Conservation (phyloP, 352 stramenopile species). For the Globisporangium iwayamae region DNA sequence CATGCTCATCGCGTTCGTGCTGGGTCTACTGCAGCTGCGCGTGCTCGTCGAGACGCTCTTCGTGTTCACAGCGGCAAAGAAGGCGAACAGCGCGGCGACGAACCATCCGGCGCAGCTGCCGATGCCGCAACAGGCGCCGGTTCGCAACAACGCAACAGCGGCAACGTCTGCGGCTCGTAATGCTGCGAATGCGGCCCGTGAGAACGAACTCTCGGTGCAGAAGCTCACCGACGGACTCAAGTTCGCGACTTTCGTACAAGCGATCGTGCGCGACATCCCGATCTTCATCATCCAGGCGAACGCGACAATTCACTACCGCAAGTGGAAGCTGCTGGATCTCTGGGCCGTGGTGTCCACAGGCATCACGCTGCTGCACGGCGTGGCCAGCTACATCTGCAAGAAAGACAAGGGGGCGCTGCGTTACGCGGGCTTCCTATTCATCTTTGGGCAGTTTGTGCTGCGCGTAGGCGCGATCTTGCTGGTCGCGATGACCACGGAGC, state of each 20-base stretch:
- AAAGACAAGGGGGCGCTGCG: slow-evolving; percentile 29
- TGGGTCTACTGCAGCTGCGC: slow-evolving; percentile 62
- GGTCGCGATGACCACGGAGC: slow-evolving; percentile 58
- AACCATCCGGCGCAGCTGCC: slow-evolving; percentile 11
- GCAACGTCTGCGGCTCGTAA: slow-evolving; percentile 3
- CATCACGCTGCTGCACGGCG: slow-evolving; percentile 44
- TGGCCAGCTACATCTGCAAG: slow-evolving; percentile 42
- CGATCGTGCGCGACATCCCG: slow-evolving; percentile 65
- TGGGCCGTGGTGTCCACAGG: slow-evolving; percentile 53
- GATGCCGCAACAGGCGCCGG: not conserved
- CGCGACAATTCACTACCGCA: slow-evolving; percentile 78
- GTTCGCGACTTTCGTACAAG: slow-evolving; percentile 63
- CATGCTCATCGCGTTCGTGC: slow-evolving; percentile 27
- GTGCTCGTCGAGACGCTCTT: slow-evolving; percentile 57
- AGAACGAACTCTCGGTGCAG: slow-evolving; percentile 13
- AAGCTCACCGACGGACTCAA: slow-evolving; percentile 29
- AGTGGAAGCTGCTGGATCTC: slow-evolving; percentile 64
- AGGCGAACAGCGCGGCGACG: not conserved
- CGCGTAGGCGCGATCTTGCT: slow-evolving; percentile 56
- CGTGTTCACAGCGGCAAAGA: slow-evolving; percentile 18
- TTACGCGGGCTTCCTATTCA: slow-evolving; percentile 37
- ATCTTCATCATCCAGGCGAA: slow-evolving; percentile 75
- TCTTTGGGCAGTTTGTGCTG: slow-evolving; percentile 60
- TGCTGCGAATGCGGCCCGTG: not conserved
- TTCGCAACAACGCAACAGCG: not conserved